phyloP scores from a whole-genome alignment of 1,284 basidiomycete genomes.

The Ceratobasidium theobromae region DNA sequence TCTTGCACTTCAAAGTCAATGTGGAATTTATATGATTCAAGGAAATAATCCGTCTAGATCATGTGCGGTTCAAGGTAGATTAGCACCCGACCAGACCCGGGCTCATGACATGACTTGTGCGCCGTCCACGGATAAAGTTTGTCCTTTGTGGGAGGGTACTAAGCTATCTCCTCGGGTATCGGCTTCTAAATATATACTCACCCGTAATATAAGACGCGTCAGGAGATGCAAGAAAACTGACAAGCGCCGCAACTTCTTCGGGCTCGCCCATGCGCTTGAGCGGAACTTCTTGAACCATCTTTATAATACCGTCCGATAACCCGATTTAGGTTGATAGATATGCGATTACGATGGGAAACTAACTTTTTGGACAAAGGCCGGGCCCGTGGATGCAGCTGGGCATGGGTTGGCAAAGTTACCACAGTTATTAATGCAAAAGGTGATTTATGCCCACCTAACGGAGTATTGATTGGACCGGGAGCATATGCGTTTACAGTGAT shows the following conservation, averaged over 20 bases:
- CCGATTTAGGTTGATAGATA: not conserved
- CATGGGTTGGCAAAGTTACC: not conserved
- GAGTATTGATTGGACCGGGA: conserved; percentile 33
- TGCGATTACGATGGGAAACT: not conserved
- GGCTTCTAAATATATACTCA: conserved; percentile 9
- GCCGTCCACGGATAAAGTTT: not conserved
- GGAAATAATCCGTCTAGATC: not conserved
- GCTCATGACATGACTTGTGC: not conserved
- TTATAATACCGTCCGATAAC: not conserved
- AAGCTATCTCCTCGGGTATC: not conserved
- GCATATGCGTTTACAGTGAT: conserved; percentile 35
- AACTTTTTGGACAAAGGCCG: not conserved
- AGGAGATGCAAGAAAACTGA: conserved; percentile 37
- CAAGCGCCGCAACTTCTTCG: conserved; percentile 20
- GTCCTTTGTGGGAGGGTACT: not conserved
- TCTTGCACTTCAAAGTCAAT: too few species aligned
- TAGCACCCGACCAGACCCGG: not conserved
- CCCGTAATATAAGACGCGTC: conserved; percentile 37
- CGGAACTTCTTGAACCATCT: not conserved
- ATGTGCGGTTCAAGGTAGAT: not conserved
- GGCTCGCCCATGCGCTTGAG: conserved; percentile 35
- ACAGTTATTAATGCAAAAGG: not conserved
- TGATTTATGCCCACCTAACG: not conserved
- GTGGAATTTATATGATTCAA: too few species aligned
- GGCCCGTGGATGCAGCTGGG: not conserved